phyloP scores from a whole-genome alignment of 495 filamentous ascomycete genomes.

The Parmelia sp. region DNA sequence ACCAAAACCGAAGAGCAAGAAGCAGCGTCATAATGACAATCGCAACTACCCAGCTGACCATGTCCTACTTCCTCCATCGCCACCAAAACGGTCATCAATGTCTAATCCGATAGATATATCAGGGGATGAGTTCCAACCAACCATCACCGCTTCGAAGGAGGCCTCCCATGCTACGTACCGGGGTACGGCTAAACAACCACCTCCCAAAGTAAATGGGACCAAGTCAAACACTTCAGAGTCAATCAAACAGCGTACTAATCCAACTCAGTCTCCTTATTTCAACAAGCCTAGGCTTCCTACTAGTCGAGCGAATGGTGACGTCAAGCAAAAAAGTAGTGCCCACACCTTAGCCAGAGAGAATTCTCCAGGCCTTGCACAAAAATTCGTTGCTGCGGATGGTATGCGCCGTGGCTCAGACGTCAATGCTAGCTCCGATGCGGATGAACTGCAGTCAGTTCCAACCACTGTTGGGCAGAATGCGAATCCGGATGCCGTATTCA shows the following conservation, averaged over 20 bases:
- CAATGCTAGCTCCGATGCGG: constrained; percentile 29
- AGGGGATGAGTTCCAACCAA: constrained; percentile 12
- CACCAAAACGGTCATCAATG: not conserved
- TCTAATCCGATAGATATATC: constrained; percentile 14
- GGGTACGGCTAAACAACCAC: not conserved
- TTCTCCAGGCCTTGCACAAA: constrained; percentile 3
- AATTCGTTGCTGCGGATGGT: constrained; percentile 14
- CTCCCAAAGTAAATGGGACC: not conserved
- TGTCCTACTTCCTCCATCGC: constrained; percentile 1
- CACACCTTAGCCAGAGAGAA: not conserved
- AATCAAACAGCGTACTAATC: not conserved
- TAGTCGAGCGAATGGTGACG: not conserved
- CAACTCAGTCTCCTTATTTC: constrained; percentile 14
- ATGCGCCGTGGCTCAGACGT: constrained; percentile 17
- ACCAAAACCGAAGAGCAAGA: constrained; percentile 8
- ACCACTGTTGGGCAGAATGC: constrained; percentile 22
- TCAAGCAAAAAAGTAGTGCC: not conserved
- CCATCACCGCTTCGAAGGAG: not conserved
- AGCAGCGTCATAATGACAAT: constrained; percentile 10
- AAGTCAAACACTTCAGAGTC: not conserved
- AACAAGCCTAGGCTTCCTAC: not conserved
- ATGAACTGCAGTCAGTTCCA: constrained; percentile 41
- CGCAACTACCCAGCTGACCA: not conserved
- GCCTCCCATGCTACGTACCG: not conserved
- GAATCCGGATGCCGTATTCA: not conserved